phyloP scores from a whole-genome alignment of 352 stramenopile species.

The Saprolegnia parasitica region DNA sequence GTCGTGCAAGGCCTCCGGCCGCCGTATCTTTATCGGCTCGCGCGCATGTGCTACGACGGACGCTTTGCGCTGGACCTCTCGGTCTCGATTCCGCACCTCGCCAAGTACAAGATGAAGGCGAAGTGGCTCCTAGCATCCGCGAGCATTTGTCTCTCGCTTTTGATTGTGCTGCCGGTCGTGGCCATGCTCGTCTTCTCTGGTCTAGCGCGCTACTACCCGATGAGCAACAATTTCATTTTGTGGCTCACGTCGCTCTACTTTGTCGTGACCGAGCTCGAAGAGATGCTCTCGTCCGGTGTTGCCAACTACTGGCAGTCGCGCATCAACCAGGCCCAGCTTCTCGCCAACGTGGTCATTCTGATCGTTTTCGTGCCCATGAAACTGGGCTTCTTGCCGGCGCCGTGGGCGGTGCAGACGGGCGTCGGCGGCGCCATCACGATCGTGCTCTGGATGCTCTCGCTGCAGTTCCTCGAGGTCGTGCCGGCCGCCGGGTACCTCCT shows the following conservation, averaged over 20 bases:
- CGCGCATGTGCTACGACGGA: conserved; percentile 3
- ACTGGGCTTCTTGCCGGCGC: neutral
- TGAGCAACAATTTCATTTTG: conserved; percentile 12
- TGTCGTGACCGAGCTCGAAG: conserved; percentile 17
- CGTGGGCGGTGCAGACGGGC: conserved; percentile 8
- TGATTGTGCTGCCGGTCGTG: neutral
- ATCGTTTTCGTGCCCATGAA: conserved; percentile 22
- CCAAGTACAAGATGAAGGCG: neutral
- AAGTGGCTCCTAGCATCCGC: neutral
- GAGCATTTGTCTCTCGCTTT: neutral
- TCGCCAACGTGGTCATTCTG: conserved; percentile 8
- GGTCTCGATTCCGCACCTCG: neutral
- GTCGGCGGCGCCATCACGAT: conserved; percentile 26
- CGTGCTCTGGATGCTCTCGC: conserved; percentile 22
- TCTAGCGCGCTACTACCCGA: conserved; percentile 8
- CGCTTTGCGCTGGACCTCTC: neutral
- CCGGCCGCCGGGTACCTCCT: conserved; percentile 23
- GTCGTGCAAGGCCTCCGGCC: conserved; percentile 9
- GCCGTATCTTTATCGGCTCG: neutral
- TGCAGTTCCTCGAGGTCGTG: conserved; percentile 27
- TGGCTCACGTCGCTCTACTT: conserved; percentile 13
- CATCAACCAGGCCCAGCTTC: conserved; percentile 14
- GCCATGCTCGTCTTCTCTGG: neutral
- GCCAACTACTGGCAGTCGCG: neutral
- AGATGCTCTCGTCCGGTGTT: neutral